Base-by-base conservation (phyloP, 2,329 filamentous ascomycete species). In the Epichloe elymi region DNA sequence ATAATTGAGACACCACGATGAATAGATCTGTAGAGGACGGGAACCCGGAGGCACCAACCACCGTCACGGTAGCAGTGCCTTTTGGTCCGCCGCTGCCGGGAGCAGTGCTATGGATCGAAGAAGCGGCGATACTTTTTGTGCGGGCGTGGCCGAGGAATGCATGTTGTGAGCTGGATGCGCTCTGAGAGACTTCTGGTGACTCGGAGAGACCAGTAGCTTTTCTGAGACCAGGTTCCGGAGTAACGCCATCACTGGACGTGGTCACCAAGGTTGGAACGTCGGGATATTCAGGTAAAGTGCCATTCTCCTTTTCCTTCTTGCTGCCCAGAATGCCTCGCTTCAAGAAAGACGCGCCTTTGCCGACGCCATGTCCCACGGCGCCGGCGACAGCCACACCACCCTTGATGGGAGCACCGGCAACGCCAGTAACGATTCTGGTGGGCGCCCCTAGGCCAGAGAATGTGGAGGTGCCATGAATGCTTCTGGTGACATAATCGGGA, bases 401-500 rank as follows among this genome's bases (percentile, higher is more conserved):
- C 71, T 97, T 97, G 67, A 98, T 84, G n/a, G 93, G 94, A 17
- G 85, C 93, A 38, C 91, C 91, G 30, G 80, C 82, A 49, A 85
- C 82, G 55, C 82, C 81, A 12, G 82, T 85, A 53, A 97, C 86
- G 53, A 98, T 89, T 68, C 90, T 90, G 46, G 87, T 87, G 30
- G 93, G 88, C 1, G 83, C 78, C 11, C 83, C 85, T 65, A 97
- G 96, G 35, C 90, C 90, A 0, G 85, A 84, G 71, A 98, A 95
- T 1, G 91, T 96, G 0, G 89, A 89, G 0, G 89, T 93, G 48
- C 93, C 93, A 67, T 96, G 88, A 46, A 89, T 80, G 12, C 86
- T 79, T 51, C 93, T 83, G 14, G 85, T 86, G 54, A 98, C 85
- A 62, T 97, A 98, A 63, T 88, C 83, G 12, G 93, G 88, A 55